Conservation (phyloP, 2,329 filamentous ascomycete genomes). For the Ambrosiella xylebori region DNA sequence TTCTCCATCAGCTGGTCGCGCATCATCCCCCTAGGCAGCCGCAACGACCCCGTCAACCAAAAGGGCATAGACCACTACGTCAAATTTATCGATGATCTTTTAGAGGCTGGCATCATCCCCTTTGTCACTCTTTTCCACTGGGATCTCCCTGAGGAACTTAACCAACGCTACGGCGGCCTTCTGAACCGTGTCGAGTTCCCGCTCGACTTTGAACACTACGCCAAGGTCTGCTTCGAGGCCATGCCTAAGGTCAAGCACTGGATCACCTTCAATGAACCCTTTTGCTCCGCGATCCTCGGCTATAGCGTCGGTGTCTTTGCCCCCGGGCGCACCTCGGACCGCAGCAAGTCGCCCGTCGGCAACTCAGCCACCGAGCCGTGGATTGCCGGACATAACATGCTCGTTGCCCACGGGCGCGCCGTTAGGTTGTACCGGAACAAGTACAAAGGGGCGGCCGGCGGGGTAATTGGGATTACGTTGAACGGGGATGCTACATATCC, state of each 20-base stretch:
- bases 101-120: slow-evolving; percentile 59
- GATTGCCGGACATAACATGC: slow-evolving; percentile 64
- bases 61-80: slow-evolving; percentile 62
- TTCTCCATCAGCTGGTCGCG: slow-evolving; percentile 77
- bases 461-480: slow-evolving; percentile 73
- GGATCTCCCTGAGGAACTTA: slow-evolving; percentile 65
- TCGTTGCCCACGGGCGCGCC: slow-evolving; percentile 63
- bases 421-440: slow-evolving; percentile 72
- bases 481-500: slow-evolving; percentile 74
- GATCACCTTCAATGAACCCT: slow-evolving; percentile 86
- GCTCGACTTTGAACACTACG: slow-evolving; percentile 64
- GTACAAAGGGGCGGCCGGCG: slow-evolving; percentile 50
- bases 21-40: slow-evolving; percentile 71
- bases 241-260: slow-evolving; percentile 68
- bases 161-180: slow-evolving; percentile 67
- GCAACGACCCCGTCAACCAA: slow-evolving; percentile 65
- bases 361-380: slow-evolving; percentile 65
- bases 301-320: slow-evolving; percentile 66
- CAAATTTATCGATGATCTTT: slow-evolving; percentile 60
- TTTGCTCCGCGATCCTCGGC: slow-evolving; percentile 66
- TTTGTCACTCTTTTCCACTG: slow-evolving; percentile 78
- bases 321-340: slow-evolving; percentile 65
- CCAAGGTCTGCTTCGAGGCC: slow-evolving; percentile 56
- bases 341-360: slow-evolving; percentile 50
- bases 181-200: slow-evolving; percentile 70